Percentiles rank a stretch among this genome's conserved stretches.
Conservation (phyloP, 2,329 filamentous ascomycete species). For the Rhynchosporium graminicola region DNA sequence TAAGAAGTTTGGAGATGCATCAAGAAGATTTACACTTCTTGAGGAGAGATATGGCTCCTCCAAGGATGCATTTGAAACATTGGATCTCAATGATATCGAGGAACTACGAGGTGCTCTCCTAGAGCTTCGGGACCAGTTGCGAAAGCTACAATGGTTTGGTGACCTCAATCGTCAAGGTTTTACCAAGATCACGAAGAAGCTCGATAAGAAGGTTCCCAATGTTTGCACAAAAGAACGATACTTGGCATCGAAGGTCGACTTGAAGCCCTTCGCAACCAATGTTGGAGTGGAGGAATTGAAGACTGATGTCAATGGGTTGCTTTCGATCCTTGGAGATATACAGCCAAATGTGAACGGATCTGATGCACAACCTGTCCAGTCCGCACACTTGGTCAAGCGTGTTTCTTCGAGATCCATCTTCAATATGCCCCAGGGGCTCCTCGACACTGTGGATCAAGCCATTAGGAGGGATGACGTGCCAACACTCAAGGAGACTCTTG, state of each 20-base stretch:
- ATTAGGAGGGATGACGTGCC: constrained; percentile 67
- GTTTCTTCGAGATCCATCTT: constrained; percentile 75
- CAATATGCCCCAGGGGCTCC: constrained; percentile 65
- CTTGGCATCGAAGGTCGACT: constrained; percentile 86
- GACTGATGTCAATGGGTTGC: constrained; percentile 83
- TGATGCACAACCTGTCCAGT: constrained; percentile 71
- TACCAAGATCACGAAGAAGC: constrained; percentile 97
- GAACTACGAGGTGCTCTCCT: constrained; percentile 88
- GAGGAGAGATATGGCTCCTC: constrained; percentile 83
- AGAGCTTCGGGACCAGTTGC: constrained; percentile 81
- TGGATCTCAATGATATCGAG: constrained; percentile 87
- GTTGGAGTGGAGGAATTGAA: constrained; percentile 57
- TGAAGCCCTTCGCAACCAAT: constrained; percentile 83
- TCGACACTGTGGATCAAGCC: constrained; percentile 72
- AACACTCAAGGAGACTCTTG: constrained; percentile 57
- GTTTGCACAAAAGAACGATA: constrained; percentile 81
- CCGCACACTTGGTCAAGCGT: constrained; percentile 70
- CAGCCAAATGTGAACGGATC: constrained; percentile 78
- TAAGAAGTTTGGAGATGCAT: constrained; percentile 85
- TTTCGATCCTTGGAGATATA: constrained; percentile 77
- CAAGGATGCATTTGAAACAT: constrained; percentile 65
- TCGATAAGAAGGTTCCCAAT: constrained; percentile 88
- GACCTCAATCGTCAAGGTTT: constrained; percentile 96
- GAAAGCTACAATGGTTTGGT: constrained; percentile 96
- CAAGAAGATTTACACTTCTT: constrained; percentile 80